Evolutionary conservation across 1,139 yeast species (phyloP).

Genomic region (Candida sanyaensis): DNA sequence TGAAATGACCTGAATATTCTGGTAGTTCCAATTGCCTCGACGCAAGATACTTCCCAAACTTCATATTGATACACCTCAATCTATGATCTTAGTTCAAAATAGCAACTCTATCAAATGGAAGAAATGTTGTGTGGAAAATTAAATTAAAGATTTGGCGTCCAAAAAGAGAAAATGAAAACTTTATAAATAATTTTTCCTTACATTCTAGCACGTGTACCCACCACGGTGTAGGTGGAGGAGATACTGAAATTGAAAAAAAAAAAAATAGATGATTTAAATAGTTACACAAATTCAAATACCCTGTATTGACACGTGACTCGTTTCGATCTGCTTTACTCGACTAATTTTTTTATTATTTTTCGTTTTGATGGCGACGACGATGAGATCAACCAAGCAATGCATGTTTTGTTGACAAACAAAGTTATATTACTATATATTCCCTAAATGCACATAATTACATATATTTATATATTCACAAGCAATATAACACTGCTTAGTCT

Average conservation of each 20-base stretch:
- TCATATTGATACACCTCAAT: constrained; percentile 44
- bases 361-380: background rate
- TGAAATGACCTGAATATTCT: constrained; percentile 90
- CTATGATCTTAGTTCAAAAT: no score
- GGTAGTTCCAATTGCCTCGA: constrained; percentile 93
- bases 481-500: constrained; percentile 4
- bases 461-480: background rate
- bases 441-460: background rate
- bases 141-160: background rate
- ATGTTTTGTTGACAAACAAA: background rate
- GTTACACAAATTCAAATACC: background rate
- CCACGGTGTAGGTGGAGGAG: background rate
- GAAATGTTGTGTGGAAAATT: background rate
- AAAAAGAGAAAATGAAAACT: background rate
- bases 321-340: no score
- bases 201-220: constrained; percentile 2
- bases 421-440: background rate
- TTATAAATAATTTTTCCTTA: background rate
- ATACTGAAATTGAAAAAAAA: no score
- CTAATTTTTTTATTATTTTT: background rate
- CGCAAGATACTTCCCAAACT: constrained; percentile 93
- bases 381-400: background rate
- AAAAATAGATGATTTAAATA: background rate
- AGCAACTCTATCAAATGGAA: background rate
- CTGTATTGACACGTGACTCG: background rate